Base-by-base conservation (phyloP, 1,139 yeast species). In the Blastobotrys elegans region DNA sequence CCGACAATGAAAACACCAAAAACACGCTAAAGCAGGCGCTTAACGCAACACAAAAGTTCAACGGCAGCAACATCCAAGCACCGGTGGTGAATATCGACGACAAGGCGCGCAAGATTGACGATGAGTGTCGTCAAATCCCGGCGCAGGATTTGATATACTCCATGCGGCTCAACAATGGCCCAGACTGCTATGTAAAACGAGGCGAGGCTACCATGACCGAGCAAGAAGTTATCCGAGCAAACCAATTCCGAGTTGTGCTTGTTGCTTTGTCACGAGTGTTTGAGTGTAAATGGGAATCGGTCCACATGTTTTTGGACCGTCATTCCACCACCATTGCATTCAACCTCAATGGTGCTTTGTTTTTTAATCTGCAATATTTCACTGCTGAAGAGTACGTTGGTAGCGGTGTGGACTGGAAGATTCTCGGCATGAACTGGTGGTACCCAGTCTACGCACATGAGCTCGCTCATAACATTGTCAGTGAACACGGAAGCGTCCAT, bases 361-460 rank as follows among this genome's bases (percentile, higher is more conserved):
- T 70, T 50, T 69, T 69, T 62, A 70, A 70, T 46, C 53, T 69
- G 39, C 51, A 58, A 4, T 67, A 57, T 58, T 59, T 56, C 50
- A 52, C 26, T 50, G 22, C 17, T 4, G 13, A 26, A n/a, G 31
- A 37, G 18, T 4, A 3, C 8, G 4, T 10, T 32, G 13, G n/a
- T 30, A 46, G 48, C 50, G 43, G 55, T 44, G 42, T 49, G 2
- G 24, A 54, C 26, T 44, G 48, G 24, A 42, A 55, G 20, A 18
- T 34, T 22, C 44, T 50, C 16, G 56, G 64, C 11, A 44, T 64
- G 41, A 64, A 66, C 47, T 69, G 57, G 52, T 70, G 73, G 71
- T 70, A 57, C 46, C 65, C 71, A 1, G 62, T 69, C 5, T 56
- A 66, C 49, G 72, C 73, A 1, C 74, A 70, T 46, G 74, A 70